These are phyloP conservation scores for Trichophyton rubrum DNA, from an alignment of 2,329 filamentous ascomycete genomes.

Conservation along the genomic window DNA sequence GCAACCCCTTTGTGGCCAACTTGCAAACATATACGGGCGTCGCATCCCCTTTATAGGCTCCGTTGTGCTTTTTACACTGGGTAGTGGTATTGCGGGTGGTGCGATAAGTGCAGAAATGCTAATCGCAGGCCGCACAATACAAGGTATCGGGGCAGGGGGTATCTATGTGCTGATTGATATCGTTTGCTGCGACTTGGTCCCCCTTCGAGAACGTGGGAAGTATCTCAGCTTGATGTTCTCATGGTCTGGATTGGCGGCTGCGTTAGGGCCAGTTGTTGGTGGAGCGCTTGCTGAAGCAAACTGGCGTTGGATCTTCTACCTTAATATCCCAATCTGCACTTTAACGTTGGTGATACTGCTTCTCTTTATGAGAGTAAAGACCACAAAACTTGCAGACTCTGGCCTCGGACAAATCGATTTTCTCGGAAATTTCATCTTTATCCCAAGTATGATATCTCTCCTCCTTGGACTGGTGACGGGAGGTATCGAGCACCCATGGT, in stretches of 20 bases:
- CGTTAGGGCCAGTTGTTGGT: slow-evolving; percentile 17
- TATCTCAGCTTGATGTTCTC: slow-evolving; percentile 5
- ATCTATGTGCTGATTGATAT: slow-evolving; percentile 38
- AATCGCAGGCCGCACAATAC: slow-evolving; percentile 37
- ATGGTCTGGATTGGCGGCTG: slow-evolving; percentile 37
- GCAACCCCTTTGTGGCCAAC: slow-evolving; percentile 40
- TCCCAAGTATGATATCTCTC: not conserved
- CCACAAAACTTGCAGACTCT: slow-evolving; percentile 21
- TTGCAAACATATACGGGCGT: slow-evolving; percentile 41
- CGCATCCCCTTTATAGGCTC: slow-evolving; percentile 30
- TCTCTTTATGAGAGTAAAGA: slow-evolving; percentile 31
- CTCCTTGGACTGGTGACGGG: not conserved
- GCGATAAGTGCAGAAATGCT: slow-evolving; percentile 33
- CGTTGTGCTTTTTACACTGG: slow-evolving; percentile 37
- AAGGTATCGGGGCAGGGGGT: slow-evolving; percentile 40
- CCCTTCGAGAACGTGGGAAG: slow-evolving; percentile 28
- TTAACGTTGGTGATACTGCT: slow-evolving; percentile 20
- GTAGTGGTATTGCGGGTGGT: slow-evolving; percentile 41
- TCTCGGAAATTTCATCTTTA: not conserved
- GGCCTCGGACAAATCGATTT: slow-evolving; percentile 12
- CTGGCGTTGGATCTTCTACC: slow-evolving; percentile 23
- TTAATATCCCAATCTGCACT: slow-evolving; percentile 17
- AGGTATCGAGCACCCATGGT: not conserved
- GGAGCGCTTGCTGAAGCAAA: slow-evolving; percentile 17
- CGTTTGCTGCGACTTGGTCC: slow-evolving; percentile 41